Percentiles rank a stretch among this genome's conserved stretches.
Evolutionary conservation across 495 filamentous ascomycete species (phyloP).

Genomic region (Geoglossum glabrum): DNA sequence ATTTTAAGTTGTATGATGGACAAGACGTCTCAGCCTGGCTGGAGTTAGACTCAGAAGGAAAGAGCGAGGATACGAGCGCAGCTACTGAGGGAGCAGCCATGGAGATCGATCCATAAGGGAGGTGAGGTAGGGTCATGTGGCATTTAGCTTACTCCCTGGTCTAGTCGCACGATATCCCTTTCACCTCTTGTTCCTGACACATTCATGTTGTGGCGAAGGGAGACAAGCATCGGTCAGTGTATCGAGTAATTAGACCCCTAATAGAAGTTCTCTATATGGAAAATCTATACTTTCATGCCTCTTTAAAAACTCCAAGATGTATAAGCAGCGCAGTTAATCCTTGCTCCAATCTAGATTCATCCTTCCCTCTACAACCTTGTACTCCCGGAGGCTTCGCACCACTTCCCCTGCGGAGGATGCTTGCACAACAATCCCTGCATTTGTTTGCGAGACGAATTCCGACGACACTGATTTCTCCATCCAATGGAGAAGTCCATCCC

Average conservation of each 20-base stretch:
- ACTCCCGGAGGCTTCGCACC: conserved; percentile 45
- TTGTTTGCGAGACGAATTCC: conserved; percentile 52
- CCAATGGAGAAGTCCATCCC: conserved; percentile 71
- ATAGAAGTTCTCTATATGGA: conserved; percentile 5
- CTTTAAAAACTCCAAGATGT: background rate
- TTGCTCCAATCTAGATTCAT: conserved; percentile 67
- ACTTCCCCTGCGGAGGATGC: conserved; percentile 52
- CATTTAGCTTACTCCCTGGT: background rate
- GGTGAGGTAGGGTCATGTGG: background rate
- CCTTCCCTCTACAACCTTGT: conserved; percentile 50
- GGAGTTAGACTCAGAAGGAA: conserved; percentile 36
- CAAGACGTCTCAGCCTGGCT: conserved; percentile 51
- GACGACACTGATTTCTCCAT: conserved; percentile 53
- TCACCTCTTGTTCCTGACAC: background rate
- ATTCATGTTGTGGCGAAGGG: background rate
- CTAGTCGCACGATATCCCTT: background rate
- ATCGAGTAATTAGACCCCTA: background rate
- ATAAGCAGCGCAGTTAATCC: background rate
- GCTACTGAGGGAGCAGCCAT: conserved; percentile 33
- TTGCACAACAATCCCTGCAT: conserved; percentile 57
- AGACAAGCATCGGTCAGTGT: background rate
- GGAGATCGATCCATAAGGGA: conserved; percentile 54
- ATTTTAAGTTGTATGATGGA: conserved; percentile 84
- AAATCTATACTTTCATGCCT: background rate
- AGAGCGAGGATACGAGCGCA: conserved; percentile 11